Percentiles rank a stretch among this genome's conserved stretches.
phyloP scores from a whole-genome alignment of 371 early-diverging fungal species.

The Syncephalastrum sp. region DNA sequence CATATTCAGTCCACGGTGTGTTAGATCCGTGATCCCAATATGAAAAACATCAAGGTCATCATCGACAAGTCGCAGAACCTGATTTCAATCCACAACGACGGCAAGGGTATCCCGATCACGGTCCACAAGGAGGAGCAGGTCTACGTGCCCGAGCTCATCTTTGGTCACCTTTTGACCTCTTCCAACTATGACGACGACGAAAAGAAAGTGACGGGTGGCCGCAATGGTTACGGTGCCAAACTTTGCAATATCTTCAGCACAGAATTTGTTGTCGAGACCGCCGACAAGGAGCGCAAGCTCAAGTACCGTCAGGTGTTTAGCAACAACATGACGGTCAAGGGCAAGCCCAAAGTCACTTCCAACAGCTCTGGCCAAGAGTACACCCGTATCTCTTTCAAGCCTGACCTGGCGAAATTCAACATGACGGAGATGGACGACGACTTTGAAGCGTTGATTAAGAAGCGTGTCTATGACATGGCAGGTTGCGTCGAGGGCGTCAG shows the following conservation, averaged over 20 bases:
- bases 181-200: constrained; percentile 99
- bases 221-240: constrained; percentile 99
- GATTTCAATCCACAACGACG: constrained; percentile 97
- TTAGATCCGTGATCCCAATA: constrained; percentile 89
- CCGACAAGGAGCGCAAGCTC: constrained; percentile 71
- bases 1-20: background rate
- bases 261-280: constrained; percentile 98
- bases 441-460: constrained; percentile 86
- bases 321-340: constrained; percentile 85
- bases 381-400: constrained; percentile 95
- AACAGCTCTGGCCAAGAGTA: constrained; percentile 70
- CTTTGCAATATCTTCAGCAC: constrained; percentile 99
- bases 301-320: constrained; percentile 87
- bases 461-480: constrained; percentile 98
- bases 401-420: constrained; percentile 94
- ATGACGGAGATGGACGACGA: constrained; percentile 91
- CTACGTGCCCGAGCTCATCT: constrained; percentile 99
- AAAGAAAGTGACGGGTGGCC: constrained; percentile 98
- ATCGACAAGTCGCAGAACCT: constrained; percentile 82
- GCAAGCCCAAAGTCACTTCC: constrained; percentile 72
- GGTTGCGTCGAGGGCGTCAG: constrained; percentile 89
- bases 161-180: constrained; percentile 98
- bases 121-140: constrained; percentile 94
- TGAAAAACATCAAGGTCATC: constrained; percentile 92
- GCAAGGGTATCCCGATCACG: constrained; percentile 97